phyloP scores from a whole-genome alignment of 2,329 filamentous ascomycete genomes.

The Talaromyces sp. region DNA sequence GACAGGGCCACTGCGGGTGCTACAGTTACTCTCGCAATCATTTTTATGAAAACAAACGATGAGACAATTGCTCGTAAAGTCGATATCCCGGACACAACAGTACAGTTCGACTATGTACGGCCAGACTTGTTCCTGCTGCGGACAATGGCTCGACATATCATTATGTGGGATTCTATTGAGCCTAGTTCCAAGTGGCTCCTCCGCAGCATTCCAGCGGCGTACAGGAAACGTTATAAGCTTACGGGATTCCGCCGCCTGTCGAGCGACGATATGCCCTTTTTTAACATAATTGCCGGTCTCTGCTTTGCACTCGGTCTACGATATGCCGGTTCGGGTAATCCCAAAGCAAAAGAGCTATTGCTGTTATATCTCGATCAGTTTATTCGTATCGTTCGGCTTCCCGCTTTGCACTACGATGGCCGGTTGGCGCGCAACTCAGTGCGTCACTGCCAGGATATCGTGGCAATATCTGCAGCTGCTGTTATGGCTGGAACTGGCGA shows the following conservation, averaged over 20 bases:
- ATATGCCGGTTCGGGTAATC: conserved; percentile 67
- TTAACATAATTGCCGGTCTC: conserved; percentile 83
- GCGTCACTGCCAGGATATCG: conserved; percentile 82
- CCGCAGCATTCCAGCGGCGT: conserved; percentile 64
- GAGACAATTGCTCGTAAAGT: conserved; percentile 81
- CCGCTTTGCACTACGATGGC: conserved; percentile 66
- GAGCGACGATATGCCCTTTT: conserved; percentile 84
- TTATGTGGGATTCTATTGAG: conserved; percentile 83
- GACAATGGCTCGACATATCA: conserved; percentile 82
- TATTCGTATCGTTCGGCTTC: conserved; percentile 67
- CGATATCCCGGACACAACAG: conserved; percentile 80
- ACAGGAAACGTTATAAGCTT: conserved; percentile 59
- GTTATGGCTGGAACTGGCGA: conserved; percentile 98
- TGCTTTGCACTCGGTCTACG: conserved; percentile 73
- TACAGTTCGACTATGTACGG: conserved; percentile 92
- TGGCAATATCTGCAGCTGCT: conserved; percentile 74
- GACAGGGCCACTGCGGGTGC: conserved; percentile 93
- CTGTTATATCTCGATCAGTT: conserved; percentile 82
- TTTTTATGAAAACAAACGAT: conserved; percentile 97
- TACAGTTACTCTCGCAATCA: conserved; percentile 79
- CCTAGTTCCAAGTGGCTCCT: conserved; percentile 71
- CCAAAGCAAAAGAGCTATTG: conserved; percentile 70
- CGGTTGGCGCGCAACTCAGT: conserved; percentile 77
- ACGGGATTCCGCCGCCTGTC: conserved; percentile 57
- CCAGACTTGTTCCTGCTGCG: conserved; percentile 88